Evolutionary conservation across 352 stramenopile genomes (phyloP), one percentile per base, ranked within the genome.

Genomic region (Peronosclerospora sorghi): DNA sequence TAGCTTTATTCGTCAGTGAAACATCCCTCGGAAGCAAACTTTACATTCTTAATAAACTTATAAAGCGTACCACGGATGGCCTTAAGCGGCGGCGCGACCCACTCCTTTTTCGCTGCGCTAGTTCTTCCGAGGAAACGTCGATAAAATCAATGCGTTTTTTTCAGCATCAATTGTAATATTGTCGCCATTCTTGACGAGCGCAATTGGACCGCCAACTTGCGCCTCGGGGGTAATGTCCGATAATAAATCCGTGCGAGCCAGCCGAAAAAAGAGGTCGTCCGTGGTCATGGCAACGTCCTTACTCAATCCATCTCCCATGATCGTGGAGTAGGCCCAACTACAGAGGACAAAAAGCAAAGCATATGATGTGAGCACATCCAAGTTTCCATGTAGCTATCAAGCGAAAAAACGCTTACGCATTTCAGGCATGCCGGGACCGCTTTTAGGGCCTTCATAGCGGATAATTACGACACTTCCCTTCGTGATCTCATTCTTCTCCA

Each of bases 21-120:
- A 60, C 96, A 99, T 54, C 96, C 96, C 45, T 98, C 84, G 38
- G 89, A 98, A 2, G 96, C 96, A 46, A 95, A 98, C 39, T 89
- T 90, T 39, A 99, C 96, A 57, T 85, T 96, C 74, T 98, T 97
- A 53, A 98, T 98, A 68, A 97, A 99, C 78, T 98, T 98, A 78
- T 97, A 98, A 24, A 99, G 73, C 51, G 95, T 98, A 36, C 95
- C 96, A 36, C 86, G 74, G 45, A 70, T 98, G 19, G 75, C 79
- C 52, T 96, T 89, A 46, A 97, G 87, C 34, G 92, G 89, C 46
- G 94, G 95, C 21, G 94, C 75, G 24, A 56, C 73, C 93, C 92
- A 99, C 45, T 74, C 58, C 49, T 86, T 74, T 58, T 88, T 80
- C 91, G 77, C 52, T 79, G 64, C 32, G 88, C 82, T 62, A 95